Base-by-base conservation (phyloP, 768 basidiomycete species). In the Symmetrospora coprosmae region DNA sequence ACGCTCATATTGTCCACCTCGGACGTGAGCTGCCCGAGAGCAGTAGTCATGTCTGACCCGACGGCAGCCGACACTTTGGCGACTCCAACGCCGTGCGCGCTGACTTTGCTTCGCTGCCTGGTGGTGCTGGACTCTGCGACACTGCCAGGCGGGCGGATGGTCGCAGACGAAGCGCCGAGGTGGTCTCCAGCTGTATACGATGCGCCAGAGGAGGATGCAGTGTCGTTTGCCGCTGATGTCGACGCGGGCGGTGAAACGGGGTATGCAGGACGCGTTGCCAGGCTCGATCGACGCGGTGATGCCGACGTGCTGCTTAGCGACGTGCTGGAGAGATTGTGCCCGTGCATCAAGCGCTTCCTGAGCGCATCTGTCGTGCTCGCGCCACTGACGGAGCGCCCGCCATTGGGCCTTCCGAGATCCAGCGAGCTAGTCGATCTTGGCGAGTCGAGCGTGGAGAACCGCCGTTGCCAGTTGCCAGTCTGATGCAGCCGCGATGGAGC, bases 1-100 rank as follows among this genome's bases (percentile, higher is more conserved):
- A 41, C 46, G 17, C 47, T 50, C 13, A 58, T 14, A 31, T n/a
- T 40, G 33, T 46, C 51, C 39, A 61, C 78, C 43, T 87, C 83
- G 0, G 84, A 78, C 67, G 96, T 86, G 59, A 94, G 71, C 41
- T 87, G 73, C 0, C 92, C 92, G 8, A 81, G 78, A 0, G 86
- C 92, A 67, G 83, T 90, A 6, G 82, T 79, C 69, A 80, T 84
- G 6, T 86, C 86, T 2, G 89, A 85, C 1, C 86, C 90, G 38
- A 97, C 75, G 3, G 90, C 87, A 27, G 94, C 86, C 0, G 87
- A 86, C 3, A 86, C 90, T 69, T 92, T 91, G 65, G 82, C 82
- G 1, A 82, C 79, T 64, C 89, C 87, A 13, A 77, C 77, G 48
- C 81, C 65, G 41, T 61, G 49, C 11, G 59, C 41, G 16, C 60